A percentile compares a stretch with the other conserved stretches of the same genome.
These are phyloP conservation scores for Schizosaccharomyces pombe DNA, from an alignment of 805 yeast species.

Conservation along the genomic window DNA sequence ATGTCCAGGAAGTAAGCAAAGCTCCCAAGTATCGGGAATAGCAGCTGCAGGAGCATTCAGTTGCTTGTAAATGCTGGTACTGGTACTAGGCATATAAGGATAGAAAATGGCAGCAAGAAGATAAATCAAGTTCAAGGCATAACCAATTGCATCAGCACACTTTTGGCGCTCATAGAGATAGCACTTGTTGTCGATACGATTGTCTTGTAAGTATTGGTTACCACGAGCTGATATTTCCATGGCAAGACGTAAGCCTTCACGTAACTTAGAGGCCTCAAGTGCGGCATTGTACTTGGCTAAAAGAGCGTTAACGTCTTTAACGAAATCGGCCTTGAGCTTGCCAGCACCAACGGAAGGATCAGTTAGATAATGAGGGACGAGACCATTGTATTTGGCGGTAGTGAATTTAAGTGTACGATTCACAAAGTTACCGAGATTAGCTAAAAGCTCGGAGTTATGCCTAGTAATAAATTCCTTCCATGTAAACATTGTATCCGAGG, in stretches of 20 bases:
- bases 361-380: slow-evolving; percentile 44
- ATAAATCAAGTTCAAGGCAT: slow-evolving; percentile 72
- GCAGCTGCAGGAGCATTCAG: slow-evolving; percentile 59
- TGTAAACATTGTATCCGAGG: slow-evolving; percentile 87
- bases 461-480: slow-evolving; percentile 90
- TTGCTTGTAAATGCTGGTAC: slow-evolving; percentile 46
- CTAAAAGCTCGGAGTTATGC: slow-evolving; percentile 80
- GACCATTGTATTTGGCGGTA: slow-evolving; percentile 76
- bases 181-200: slow-evolving; percentile 73
- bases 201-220: slow-evolving; percentile 85
- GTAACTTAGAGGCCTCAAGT: slow-evolving; percentile 57
- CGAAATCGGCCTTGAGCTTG: slow-evolving; percentile 16
- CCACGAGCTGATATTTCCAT: slow-evolving; percentile 85
- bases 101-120: slow-evolving; percentile 56
- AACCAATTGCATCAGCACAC: slow-evolving; percentile 79
- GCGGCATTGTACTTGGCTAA: slow-evolving; percentile 38
- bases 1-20: slow-evolving; percentile 56
- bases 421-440: slow-evolving; percentile 89
- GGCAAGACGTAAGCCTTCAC: slow-evolving; percentile 76
- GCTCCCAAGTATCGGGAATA: slow-evolving; percentile 52
- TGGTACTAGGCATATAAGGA: slow-evolving; percentile 80
- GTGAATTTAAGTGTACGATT: slow-evolving; percentile 82
- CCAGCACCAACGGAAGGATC: slow-evolving; percentile 26
- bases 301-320: slow-evolving; percentile 37
- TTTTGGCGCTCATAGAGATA: slow-evolving; percentile 52